Evolutionary conservation across 805 yeast species (phyloP), one percentile per base, ranked within the genome.

Genomic region (Debaryomyces castellii): DNA sequence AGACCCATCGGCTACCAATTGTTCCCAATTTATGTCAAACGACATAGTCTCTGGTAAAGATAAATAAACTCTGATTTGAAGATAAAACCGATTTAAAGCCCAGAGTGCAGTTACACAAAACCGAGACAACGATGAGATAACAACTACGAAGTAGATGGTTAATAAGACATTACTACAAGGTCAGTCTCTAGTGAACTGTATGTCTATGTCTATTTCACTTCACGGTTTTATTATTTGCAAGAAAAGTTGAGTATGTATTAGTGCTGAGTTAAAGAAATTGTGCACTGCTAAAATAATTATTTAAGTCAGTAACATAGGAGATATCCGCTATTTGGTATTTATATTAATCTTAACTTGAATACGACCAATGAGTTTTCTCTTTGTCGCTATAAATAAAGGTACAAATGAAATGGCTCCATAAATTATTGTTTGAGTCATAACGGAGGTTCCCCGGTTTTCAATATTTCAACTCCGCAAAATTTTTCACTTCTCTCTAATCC

Each of bases 1-100:
- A 3, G 54, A 38, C 10, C 51, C 51, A 44, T 72, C 76, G 11
- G 60, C 53, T 5, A 58, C 60, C 14, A 72, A 53, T 9, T 55
- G 54, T 16, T 62, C 67, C 77, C 77, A 73, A 47, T 71, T 63
- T 34, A 73, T 70, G 38, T 73, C 76, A 48, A 73, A 67, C 5
- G 77, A 72, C 77, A 73, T 72, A n/a, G 22, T 30, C 38, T 18
- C 20, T 21, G n/a, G 28, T 35, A 3, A 17, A 5, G 38, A 3
- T 20, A 5, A 3, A 32, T 16, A 32, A 4, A 4, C 7, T 30
- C 20, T 30, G 18, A 30, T 14, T 30, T 17, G 3, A 14, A 16
- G 16, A 30, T 30, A 14, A n/a, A 14, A 14, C 10, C 34, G 2
- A 16, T 2, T 30, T n/a, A 7, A 14, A 4, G 4, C 5, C 34